These are phyloP conservation scores for Cutaneotrichosporon mucoides DNA, from an alignment of 1,284 basidiomycete species.

Conservation along the genomic window DNA sequence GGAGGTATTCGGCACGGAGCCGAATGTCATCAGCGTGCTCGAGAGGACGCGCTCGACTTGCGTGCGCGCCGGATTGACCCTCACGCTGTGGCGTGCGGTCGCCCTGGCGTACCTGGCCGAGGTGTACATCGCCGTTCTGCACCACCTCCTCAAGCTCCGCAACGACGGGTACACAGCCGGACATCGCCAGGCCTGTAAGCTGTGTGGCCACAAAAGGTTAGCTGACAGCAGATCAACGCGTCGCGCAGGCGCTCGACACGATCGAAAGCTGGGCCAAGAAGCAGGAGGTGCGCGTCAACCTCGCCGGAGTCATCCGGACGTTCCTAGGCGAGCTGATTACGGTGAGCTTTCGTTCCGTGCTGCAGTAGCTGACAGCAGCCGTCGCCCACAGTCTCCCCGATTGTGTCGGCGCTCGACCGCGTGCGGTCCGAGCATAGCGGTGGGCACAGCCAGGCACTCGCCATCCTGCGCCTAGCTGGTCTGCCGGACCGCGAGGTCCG, in stretches of 20 bases:
- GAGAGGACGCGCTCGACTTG: background rate
- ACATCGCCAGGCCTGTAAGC: background rate
- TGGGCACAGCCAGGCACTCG: background rate
- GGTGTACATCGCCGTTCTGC: slow-evolving; percentile 1
- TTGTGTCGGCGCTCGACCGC: slow-evolving; percentile 3
- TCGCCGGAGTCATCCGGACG: slow-evolving; percentile 1
- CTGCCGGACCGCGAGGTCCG: background rate
- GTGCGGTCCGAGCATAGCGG: background rate
- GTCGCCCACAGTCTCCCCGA: background rate
- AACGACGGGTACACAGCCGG: background rate
- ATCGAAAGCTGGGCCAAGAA: background rate
- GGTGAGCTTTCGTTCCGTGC: background rate
- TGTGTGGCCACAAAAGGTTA: background rate
- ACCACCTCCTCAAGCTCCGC: slow-evolving; percentile 2
- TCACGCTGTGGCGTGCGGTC: slow-evolving; percentile 1
- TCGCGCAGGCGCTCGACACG: background rate
- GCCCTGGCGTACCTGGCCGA: background rate
- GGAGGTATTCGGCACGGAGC: background rate
- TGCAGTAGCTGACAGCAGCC: background rate
- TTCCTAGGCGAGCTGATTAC: slow-evolving; percentile 1
- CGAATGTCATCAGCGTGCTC: background rate
- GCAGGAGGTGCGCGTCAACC: background rate
- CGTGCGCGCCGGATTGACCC: background rate
- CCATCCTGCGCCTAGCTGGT: slow-evolving; percentile 1
- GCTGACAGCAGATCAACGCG: background rate